A percentile compares a stretch with the other conserved stretches of the same genome.
These are phyloP conservation scores for Trametes polyzona DNA, from an alignment of 1,284 basidiomycete genomes.

Conservation along the genomic window DNA sequence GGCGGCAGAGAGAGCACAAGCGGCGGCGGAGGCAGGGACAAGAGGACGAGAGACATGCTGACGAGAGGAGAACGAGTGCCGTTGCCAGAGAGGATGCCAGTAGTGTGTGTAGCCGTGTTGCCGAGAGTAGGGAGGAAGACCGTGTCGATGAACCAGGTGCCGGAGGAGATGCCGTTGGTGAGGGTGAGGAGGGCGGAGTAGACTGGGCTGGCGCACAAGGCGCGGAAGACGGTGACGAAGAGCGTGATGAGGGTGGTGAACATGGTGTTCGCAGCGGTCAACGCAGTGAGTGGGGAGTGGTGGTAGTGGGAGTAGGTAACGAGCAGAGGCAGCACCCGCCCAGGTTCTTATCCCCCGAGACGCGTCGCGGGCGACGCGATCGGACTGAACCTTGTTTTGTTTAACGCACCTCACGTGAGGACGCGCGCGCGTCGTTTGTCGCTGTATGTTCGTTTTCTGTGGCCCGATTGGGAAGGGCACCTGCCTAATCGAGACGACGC, in stretches of 20 bases:
- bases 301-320: not conserved
- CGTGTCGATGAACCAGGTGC: not conserved
- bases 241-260: conserved; percentile 6
- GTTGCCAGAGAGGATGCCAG: not conserved
- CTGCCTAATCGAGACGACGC: not conserved
- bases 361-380: not conserved
- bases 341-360: not conserved
- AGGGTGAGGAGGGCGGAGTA: conserved; percentile 5
- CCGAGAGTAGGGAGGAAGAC: not conserved
- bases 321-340: not conserved
- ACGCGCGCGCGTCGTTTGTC: not conserved
- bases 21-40: not conserved
- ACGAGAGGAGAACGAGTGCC: not conserved
- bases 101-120: not conserved
- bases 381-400: conserved; percentile 1
- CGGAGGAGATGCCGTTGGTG: not conserved
- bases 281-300: too few species aligned
- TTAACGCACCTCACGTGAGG: not conserved
- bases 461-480: not conserved
- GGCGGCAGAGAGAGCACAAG: not conserved
- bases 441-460: not conserved
- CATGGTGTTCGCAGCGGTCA: conserved; percentile 4
- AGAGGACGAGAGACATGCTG: not conserved
- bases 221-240: conserved; percentile 6
- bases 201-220: conserved; percentile 1